Evolutionary conservation across 768 basidiomycete genomes (phyloP), one percentile per base, ranked within the genome.

Genomic region (Lentinula sp.): DNA sequence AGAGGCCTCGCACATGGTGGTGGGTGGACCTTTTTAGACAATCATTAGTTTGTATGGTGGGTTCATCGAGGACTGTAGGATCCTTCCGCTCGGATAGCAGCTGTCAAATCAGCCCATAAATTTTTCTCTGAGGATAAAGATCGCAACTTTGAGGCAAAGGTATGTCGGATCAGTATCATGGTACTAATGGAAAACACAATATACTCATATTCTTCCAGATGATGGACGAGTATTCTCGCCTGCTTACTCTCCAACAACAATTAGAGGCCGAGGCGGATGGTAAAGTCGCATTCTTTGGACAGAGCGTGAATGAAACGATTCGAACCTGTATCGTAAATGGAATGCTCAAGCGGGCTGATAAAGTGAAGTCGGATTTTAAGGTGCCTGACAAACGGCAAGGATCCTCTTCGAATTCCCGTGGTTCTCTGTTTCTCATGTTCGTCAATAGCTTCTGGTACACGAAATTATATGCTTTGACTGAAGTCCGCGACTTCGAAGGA

Each of bases 51-150:
- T 35, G 33, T 48, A 45, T 23, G 39, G 5, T 54, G 54, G 23
- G 48, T 59, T 49, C 13, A 15, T n/a, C 42, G 53, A 42, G 39
- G 15, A 18, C 16, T 46, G 41, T 8, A 97, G 93, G 90, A 95
- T 71, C 85, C 87, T 49, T 66, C 77, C 15, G 83, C 92, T 2
- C 86, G 84, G 68, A 79, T 95, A 41, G 77, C 81, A 0, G 82
- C 87, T 15, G 83, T 96, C 59, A 88, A 88, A 69, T 80, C 85
- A 16, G 93, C 95, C 1, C 90, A 93, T 62, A 98, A 95, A 69
- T 94, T 91, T 73, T 95, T 98, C 69, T 88, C 87, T 0, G 95
- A 99, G 70, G 94, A 98, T 70, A 98, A 95, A 71, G 95, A 98
- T 65, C 81, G 87, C 1, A 66, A 74, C 0, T 98, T 98, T 69